These are phyloP conservation scores for Mucor velutinosus DNA, from an alignment of 371 early-diverging fungal genomes.

Conservation along the genomic window DNA sequence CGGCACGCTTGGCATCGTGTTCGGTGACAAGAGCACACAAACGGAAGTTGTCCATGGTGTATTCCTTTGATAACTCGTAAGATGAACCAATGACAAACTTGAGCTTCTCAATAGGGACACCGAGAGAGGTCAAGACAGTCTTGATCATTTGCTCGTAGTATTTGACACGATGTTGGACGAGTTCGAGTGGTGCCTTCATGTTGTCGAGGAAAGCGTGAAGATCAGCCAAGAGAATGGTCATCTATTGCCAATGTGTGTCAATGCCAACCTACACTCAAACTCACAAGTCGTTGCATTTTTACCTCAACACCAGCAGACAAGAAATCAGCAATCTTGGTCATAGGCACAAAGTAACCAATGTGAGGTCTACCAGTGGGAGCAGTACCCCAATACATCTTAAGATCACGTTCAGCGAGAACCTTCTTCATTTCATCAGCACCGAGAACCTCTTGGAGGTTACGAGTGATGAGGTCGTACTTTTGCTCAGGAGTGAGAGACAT, in stretches of 20 bases:
- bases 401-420: slow-evolving; percentile 86
- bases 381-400: slow-evolving; percentile 99
- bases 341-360: slow-evolving; percentile 98
- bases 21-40: slow-evolving; percentile 89
- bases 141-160: slow-evolving; percentile 97
- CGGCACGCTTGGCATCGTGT: slow-evolving; percentile 99
- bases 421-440: slow-evolving; percentile 89
- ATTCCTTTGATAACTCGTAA: slow-evolving; percentile 90
- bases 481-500: slow-evolving; percentile 64
- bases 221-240: slow-evolving; percentile 97
- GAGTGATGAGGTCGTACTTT: slow-evolving; percentile 89
- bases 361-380: slow-evolving; percentile 99
- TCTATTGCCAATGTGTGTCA: slow-evolving; percentile 46
- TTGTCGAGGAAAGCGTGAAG: slow-evolving; percentile 99
- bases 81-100: slow-evolving; percentile 93
- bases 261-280: neutral
- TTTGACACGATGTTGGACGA: slow-evolving; percentile 84
- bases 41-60: slow-evolving; percentile 94
- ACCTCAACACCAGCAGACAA: slow-evolving; percentile 85
- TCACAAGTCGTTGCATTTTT: neutral
- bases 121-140: slow-evolving; percentile 87
- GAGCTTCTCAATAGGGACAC: slow-evolving; percentile 92
- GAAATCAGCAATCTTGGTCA: slow-evolving; percentile 99
- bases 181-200: slow-evolving; percentile 97
- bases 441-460: slow-evolving; percentile 97